Conservation (phyloP, 2,329 filamentous ascomycete species). For the Penicillium decumbens region DNA sequence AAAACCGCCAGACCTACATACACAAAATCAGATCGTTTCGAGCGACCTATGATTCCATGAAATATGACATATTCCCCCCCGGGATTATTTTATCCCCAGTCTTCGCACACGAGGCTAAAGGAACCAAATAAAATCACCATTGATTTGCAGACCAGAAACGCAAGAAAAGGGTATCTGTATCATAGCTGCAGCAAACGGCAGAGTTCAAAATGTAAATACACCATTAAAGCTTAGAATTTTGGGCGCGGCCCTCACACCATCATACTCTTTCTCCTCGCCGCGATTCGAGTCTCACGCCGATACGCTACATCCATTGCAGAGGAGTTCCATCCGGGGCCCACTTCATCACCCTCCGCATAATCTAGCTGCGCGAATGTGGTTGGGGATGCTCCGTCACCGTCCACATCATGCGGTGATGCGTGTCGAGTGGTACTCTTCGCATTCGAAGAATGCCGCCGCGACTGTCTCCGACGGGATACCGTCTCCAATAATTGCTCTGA, state of each 20-base stretch:
- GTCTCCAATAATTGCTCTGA: conserved; percentile 20
- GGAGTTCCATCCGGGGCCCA: background rate
- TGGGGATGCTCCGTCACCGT: background rate
- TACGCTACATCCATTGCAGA: conserved; percentile 12
- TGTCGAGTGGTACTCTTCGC: conserved; percentile 15
- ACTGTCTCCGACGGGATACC: conserved; percentile 31
- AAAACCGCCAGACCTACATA: background rate
- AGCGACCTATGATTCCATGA: background rate
- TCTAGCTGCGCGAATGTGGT: conserved; percentile 2
- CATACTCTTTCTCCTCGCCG: conserved; percentile 39
- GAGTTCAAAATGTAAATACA: conserved; percentile 18
- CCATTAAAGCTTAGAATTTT: conserved; percentile 1
- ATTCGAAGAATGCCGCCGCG: conserved; percentile 35
- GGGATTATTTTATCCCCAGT: background rate
- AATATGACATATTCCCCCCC: background rate
- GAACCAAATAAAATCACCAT: conserved; percentile 1
- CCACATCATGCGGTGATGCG: conserved; percentile 2
- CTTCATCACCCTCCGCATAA: conserved; percentile 12
- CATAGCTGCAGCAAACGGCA: conserved; percentile 11
- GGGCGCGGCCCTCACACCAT: conserved; percentile 30
- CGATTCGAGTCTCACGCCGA: conserved; percentile 31
- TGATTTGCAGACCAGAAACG: background rate
- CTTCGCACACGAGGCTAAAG: background rate
- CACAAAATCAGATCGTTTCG: background rate
- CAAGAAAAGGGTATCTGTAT: conserved; percentile 24